Evolutionary conservation across 2,329 filamentous ascomycete species (phyloP).

Genomic region (Alternaria conjuncta): DNA sequence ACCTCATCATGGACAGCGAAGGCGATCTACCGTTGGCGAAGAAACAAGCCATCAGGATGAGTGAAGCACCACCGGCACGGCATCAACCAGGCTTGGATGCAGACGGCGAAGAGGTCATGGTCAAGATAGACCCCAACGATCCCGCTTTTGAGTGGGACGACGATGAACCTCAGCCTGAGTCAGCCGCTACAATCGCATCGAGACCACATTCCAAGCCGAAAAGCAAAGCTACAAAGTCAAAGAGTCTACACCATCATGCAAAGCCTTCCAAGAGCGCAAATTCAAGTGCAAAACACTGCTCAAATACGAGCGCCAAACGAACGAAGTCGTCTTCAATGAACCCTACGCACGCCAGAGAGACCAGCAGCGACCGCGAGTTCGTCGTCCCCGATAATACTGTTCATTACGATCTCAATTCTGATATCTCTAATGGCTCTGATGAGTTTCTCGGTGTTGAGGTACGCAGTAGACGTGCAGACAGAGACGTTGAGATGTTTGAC

Average conservation of each 20-base stretch:
- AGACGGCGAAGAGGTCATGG: constrained; percentile 11
- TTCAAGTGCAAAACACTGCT: neutral
- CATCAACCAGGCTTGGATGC: neutral
- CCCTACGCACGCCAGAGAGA: neutral
- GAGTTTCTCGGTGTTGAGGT: neutral
- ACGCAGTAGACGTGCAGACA: neutral
- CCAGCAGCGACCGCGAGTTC: constrained; percentile 7
- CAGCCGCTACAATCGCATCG: neutral
- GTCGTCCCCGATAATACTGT: constrained; percentile 4
- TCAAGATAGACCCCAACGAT: constrained; percentile 27
- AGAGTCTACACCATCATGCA: no score
- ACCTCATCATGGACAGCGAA: constrained; percentile 21
- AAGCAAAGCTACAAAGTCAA: neutral
- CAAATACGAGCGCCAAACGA: neutral
- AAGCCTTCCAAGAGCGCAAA: neutral
- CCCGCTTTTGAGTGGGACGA: constrained; percentile 19
- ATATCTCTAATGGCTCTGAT: neutral
- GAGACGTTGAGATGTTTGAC: constrained; percentile 6
- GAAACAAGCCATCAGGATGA: constrained; percentile 4
- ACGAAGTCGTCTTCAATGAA: neutral
- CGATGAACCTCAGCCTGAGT: neutral
- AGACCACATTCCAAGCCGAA: neutral
- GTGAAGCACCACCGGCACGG: neutral
- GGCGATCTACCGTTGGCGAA: constrained; percentile 9
- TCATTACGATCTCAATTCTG: neutral